Evolutionary conservation across 2,329 filamentous ascomycete genomes (phyloP).

Genomic region (Sarocladium kiliense): DNA sequence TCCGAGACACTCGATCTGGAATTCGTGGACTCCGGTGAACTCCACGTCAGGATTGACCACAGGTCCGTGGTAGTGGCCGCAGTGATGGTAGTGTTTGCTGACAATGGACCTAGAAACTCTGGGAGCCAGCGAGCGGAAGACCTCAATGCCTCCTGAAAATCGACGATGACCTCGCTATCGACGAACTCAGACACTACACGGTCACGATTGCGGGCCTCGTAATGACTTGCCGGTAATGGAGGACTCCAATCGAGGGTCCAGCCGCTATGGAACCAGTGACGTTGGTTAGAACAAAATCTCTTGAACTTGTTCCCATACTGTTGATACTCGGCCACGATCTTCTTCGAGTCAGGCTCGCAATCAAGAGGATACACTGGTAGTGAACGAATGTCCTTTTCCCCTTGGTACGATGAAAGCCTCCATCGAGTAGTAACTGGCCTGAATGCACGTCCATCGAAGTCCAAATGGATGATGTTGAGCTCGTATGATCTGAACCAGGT

Average conservation of each 20-base stretch:
- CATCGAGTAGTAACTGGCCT: not conserved
- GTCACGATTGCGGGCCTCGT: too few species aligned
- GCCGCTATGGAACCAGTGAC: slow-evolving; percentile 34
- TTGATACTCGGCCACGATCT: not conserved
- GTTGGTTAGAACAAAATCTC: slow-evolving; percentile 26
- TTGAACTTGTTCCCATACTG: slow-evolving; percentile 27
- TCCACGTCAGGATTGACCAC: too few species aligned
- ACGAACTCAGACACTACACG: too few species aligned
- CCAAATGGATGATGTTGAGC: not conserved
- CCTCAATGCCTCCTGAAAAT: slow-evolving; percentile 30
- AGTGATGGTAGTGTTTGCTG: not conserved
- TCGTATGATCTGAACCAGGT: not conserved
- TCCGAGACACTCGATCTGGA: too few species aligned
- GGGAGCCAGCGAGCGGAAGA: too few species aligned
- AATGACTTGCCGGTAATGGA: slow-evolving; percentile 18
- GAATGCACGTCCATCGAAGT: not conserved
- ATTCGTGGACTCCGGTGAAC: too few species aligned
- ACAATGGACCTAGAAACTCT: not conserved
- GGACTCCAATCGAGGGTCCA: slow-evolving; percentile 33
- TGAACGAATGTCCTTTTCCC: not conserved
- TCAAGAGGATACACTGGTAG: not conserved
- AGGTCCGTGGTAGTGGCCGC: too few species aligned
- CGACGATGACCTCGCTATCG: slow-evolving; percentile 37
- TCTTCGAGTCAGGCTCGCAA: not conserved
- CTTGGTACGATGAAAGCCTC: not conserved